phyloP scores from a whole-genome alignment of 2,329 filamentous ascomycete species.

The Fusarium multiceps region DNA sequence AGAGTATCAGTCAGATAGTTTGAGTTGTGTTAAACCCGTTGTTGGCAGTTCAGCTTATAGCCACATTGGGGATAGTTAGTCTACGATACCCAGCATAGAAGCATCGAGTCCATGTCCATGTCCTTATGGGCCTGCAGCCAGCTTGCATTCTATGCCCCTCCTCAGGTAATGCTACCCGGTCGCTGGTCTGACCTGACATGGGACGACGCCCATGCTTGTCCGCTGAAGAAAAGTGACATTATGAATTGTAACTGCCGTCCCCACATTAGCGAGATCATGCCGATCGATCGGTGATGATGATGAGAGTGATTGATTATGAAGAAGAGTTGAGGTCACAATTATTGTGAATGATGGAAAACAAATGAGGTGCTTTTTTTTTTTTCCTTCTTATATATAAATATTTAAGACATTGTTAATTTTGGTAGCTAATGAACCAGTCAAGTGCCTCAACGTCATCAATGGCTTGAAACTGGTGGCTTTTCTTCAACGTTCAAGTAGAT shows the following conservation, averaged over 20 bases:
- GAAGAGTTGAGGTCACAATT: neutral
- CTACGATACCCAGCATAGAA: slow-evolving; percentile 36
- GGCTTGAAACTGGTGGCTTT: slow-evolving; percentile 12
- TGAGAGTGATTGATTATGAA: neutral
- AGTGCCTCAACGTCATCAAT: neutral
- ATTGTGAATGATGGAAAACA: neutral
- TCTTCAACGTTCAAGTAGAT: slow-evolving; percentile 11
- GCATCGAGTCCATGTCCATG: slow-evolving; percentile 17
- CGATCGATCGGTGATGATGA: slow-evolving; percentile 27
- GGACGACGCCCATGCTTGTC: slow-evolving; percentile 27
- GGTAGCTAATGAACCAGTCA: neutral
- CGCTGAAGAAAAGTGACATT: slow-evolving; percentile 33
- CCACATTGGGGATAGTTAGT: slow-evolving; percentile 35
- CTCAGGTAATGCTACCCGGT: slow-evolving; percentile 5
- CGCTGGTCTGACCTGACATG: neutral
- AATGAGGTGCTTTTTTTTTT: neutral
- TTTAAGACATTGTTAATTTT: neutral
- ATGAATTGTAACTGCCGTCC: slow-evolving; percentile 29
- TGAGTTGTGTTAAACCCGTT: slow-evolving; percentile 14
- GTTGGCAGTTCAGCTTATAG: slow-evolving; percentile 7
- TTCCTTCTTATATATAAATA: neutral
- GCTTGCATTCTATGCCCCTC: slow-evolving; percentile 18
- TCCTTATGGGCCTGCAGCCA: neutral
- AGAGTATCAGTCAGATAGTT: slow-evolving; percentile 14
- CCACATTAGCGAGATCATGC: slow-evolving; percentile 29